Evolutionary conservation across 495 filamentous ascomycete genomes (phyloP).

Genomic region (Ascobolus immersus): DNA sequence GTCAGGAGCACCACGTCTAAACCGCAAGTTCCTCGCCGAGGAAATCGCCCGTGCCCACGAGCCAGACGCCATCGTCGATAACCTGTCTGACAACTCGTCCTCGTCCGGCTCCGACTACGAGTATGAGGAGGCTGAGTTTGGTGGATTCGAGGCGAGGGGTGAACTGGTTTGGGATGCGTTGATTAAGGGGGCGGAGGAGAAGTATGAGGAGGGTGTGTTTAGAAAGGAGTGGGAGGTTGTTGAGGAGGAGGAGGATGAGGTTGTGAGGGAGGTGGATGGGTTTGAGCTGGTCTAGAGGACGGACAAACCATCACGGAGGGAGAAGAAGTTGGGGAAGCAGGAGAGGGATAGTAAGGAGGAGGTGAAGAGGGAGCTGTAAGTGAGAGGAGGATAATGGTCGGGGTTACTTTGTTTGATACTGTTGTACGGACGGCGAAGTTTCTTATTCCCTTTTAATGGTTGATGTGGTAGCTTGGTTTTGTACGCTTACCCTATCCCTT

Average conservation of each 20-base stretch:
- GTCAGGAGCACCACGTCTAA: background rate
- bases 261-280: background rate
- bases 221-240: background rate
- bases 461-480: too few species aligned
- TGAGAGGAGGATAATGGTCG: too few species aligned
- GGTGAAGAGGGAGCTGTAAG: too few species aligned
- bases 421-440: too few species aligned
- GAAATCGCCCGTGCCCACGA: background rate
- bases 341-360: too few species aligned
- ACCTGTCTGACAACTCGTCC: background rate
- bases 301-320: too few species aligned
- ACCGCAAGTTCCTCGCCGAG: background rate
- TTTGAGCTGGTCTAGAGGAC: background rate
- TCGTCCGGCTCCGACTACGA: background rate
- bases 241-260: background rate
- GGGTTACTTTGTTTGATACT: too few species aligned
- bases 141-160: too few species aligned
- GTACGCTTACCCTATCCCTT: too few species aligned
- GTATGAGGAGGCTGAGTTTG: too few species aligned
- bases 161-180: background rate
- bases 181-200: background rate
- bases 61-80: background rate
- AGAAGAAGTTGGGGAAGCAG: too few species aligned
- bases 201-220: conserved; percentile 1
- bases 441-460: too few species aligned